Percentiles rank a stretch among this genome's conserved stretches.
Conservation (phyloP, 495 filamentous ascomycete species). For the Aspergillus campestris region DNA sequence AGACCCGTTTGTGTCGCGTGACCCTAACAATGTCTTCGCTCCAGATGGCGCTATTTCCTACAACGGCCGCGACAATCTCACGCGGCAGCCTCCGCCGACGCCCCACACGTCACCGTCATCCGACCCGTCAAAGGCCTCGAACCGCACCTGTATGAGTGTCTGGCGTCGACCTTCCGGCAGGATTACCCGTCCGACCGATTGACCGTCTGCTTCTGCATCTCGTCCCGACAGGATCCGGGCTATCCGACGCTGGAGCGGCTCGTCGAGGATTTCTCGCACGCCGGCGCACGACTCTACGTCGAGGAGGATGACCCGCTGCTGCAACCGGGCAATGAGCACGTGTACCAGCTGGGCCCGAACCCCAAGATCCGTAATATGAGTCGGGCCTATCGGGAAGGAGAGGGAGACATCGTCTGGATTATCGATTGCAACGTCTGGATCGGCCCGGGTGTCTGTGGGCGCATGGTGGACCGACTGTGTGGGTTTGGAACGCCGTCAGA, state of each 20-base stretch:
- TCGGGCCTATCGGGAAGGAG: constrained; percentile 86
- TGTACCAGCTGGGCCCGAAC: constrained; percentile 75
- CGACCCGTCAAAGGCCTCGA: constrained; percentile 92
- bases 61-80: constrained; percentile 26
- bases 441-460: constrained; percentile 61
- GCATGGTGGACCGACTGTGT: constrained; percentile 80
- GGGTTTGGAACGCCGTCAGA: constrained; percentile 46
- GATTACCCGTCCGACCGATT: constrained; percentile 69
- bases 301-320: constrained; percentile 82
- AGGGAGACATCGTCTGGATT: constrained; percentile 88
- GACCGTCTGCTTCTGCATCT: constrained; percentile 77
- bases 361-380: constrained; percentile 98
- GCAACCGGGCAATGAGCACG: constrained; percentile 36
- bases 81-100: constrained; percentile 19
- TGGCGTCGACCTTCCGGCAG: constrained; percentile 82
- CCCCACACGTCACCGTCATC: constrained; percentile 85
- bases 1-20: neutral
- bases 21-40: constrained; percentile 12
- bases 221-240: constrained; percentile 68
- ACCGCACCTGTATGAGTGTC: constrained; percentile 80
- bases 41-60: constrained; percentile 39
- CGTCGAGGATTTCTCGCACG: constrained; percentile 59
- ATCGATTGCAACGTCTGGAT: constrained; percentile 98
- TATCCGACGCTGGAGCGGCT: constrained; percentile 64
- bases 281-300: constrained; percentile 68